Conservation (phyloP, 768 basidiomycete genomes). For the Auriscalpium vulgare region DNA sequence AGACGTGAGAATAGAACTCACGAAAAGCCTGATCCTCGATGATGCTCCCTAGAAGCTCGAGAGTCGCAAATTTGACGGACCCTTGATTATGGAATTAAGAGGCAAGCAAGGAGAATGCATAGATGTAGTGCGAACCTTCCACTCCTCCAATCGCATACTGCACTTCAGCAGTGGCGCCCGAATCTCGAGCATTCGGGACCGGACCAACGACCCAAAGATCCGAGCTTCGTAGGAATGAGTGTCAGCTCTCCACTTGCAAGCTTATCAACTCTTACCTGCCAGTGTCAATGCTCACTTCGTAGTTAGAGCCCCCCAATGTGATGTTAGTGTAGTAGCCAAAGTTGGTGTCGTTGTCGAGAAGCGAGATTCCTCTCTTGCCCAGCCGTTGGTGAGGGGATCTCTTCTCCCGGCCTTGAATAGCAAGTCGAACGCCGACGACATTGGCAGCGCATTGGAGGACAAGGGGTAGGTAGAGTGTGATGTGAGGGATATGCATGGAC, state of each 20-base stretch:
- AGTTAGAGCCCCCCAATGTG: conserved; percentile 26
- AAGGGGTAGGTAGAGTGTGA: too few relatives aligned
- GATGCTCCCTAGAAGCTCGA: conserved; percentile 37
- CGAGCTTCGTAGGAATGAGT: conserved; percentile 31
- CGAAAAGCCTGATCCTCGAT: conserved; percentile 39
- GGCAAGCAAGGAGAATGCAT: background rate
- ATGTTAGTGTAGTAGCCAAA: conserved; percentile 31
- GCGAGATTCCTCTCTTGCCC: too few relatives aligned
- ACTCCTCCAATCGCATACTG: conserved; percentile 43
- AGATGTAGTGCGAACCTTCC: conserved; percentile 20
- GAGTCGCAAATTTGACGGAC: conserved; percentile 32
- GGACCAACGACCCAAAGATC: conserved; percentile 52
- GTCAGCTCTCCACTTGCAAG: too few relatives aligned
- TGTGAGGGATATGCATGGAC: too few relatives aligned
- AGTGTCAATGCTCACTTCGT: conserved; percentile 35
- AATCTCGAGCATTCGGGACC: conserved; percentile 26
- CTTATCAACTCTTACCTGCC: conserved; percentile 29
- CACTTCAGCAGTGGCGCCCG: conserved; percentile 31
- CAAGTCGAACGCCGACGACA: too few relatives aligned
- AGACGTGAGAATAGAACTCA: conserved; percentile 8
- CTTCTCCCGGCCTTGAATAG: too few relatives aligned
- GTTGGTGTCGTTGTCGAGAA: conserved; percentile 20
- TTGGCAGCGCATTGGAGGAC: too few relatives aligned
- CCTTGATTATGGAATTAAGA: conserved; percentile 19
- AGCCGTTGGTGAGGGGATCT: too few relatives aligned